Evolutionary conservation across 2,329 filamentous ascomycete genomes (phyloP).

Genomic region (Verticillium albo-atrum): DNA sequence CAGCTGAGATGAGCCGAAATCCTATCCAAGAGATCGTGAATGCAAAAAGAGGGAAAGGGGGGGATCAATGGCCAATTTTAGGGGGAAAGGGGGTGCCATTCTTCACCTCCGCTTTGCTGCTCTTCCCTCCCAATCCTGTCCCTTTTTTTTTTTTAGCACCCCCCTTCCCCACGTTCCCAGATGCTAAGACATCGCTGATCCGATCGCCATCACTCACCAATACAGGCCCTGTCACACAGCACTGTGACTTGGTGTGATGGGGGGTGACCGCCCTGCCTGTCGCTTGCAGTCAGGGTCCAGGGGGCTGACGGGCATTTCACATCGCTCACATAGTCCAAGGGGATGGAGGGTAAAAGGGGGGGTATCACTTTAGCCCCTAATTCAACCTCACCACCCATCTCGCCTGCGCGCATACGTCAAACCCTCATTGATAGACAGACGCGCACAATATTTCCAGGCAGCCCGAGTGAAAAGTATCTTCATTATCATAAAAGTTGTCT

Average conservation of each 20-base stretch:
- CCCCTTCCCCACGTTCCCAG: neutral
- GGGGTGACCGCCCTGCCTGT: neutral
- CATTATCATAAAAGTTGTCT: constrained; percentile 3
- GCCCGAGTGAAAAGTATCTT: neutral
- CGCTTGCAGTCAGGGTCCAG: neutral
- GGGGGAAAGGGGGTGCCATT: neutral
- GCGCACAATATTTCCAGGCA: neutral
- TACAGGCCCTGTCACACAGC: neutral
- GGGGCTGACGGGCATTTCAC: neutral
- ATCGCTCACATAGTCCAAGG: neutral
- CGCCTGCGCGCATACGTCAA: neutral
- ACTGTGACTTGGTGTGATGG: neutral
- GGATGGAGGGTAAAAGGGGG: neutral
- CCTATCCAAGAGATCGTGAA: neutral
- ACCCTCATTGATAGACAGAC: neutral
- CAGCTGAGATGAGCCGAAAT: neutral
- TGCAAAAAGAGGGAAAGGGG: neutral
- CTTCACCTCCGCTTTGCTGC: neutral
- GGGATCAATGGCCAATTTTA: neutral
- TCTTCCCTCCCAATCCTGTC: neutral
- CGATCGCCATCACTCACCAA: neutral
- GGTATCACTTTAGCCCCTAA: neutral
- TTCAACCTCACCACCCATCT: neutral
- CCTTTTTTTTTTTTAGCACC: neutral
- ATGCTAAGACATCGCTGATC: neutral